phyloP scores from a whole-genome alignment of 148 eudicot genomes.

The Vaccinium myrtillus region DNA sequence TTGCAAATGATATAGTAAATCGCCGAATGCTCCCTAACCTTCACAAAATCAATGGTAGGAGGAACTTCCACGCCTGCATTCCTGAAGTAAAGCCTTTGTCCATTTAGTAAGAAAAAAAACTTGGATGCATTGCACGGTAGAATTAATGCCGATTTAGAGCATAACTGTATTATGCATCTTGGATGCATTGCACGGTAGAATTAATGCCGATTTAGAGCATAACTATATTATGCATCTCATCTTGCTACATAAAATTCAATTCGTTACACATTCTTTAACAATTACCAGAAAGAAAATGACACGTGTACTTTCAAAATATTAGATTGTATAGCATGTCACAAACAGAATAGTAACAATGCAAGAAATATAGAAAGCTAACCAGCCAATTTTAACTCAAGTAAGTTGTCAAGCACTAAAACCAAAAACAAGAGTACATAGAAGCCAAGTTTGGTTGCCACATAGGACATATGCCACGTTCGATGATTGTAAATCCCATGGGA shows the following conservation, averaged over 20 bases:
- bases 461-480: neutral
- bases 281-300: neutral
- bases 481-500: neutral
- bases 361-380: neutral
- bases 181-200: neutral
- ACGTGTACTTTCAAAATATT: neutral
- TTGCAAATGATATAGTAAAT: neutral
- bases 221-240: neutral
- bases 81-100: conserved; percentile 38
- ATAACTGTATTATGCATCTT: neutral
- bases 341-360: neutral
- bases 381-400: neutral
- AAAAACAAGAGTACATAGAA: neutral
- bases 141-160: neutral
- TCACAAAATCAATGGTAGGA: conserved; percentile 48
- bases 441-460: neutral
- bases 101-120: neutral
- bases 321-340: neutral
- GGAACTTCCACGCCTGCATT: conserved; percentile 49
- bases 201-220: neutral
- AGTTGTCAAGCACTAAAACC: neutral
- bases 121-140: neutral
- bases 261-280: too few relatives aligned
- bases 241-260: neutral
- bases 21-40: conserved; percentile 36